Evolutionary conservation across 2,329 filamentous ascomycete species (phyloP).

Genomic region (Paracoccidioides brasiliensis): DNA sequence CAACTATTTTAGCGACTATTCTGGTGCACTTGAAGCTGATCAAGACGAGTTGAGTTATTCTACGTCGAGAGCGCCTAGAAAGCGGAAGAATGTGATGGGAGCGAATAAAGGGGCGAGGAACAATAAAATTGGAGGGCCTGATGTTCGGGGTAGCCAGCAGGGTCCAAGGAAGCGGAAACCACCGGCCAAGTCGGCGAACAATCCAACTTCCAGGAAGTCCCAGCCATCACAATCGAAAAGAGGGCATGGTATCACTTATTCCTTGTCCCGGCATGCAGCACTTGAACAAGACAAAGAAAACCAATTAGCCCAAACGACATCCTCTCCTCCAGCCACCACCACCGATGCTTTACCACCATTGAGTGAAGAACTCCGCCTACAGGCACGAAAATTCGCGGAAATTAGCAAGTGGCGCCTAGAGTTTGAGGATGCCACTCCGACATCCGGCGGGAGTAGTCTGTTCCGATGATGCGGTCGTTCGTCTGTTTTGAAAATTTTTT

Average conservation of each 20-base stretch:
- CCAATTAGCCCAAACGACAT: slow-evolving; percentile 10
- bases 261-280: slow-evolving; percentile 9
- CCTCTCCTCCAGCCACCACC: slow-evolving; percentile 21
- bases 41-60: slow-evolving; percentile 27
- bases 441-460: slow-evolving; percentile 16
- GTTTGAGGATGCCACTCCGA: slow-evolving; percentile 28
- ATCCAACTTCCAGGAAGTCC: neutral
- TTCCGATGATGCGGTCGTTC: slow-evolving; percentile 6
- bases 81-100: slow-evolving; percentile 4
- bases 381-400: slow-evolving; percentile 29
- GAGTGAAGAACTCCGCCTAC: slow-evolving; percentile 26
- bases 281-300: slow-evolving; percentile 21
- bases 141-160: too few species aligned
- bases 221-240: neutral
- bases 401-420: slow-evolving; percentile 33
- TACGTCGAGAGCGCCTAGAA: slow-evolving; percentile 15
- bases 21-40: slow-evolving; percentile 14
- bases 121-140: neutral
- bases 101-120: neutral
- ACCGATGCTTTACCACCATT: slow-evolving; percentile 10
- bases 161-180: neutral
- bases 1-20: neutral
- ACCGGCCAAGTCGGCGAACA: neutral
- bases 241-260: slow-evolving; percentile 7
- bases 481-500: neutral